A percentile compares a stretch with the other conserved stretches of the same genome.
phyloP scores from a whole-genome alignment of 2,329 filamentous ascomycete genomes.

The Nakataea oryzae region DNA sequence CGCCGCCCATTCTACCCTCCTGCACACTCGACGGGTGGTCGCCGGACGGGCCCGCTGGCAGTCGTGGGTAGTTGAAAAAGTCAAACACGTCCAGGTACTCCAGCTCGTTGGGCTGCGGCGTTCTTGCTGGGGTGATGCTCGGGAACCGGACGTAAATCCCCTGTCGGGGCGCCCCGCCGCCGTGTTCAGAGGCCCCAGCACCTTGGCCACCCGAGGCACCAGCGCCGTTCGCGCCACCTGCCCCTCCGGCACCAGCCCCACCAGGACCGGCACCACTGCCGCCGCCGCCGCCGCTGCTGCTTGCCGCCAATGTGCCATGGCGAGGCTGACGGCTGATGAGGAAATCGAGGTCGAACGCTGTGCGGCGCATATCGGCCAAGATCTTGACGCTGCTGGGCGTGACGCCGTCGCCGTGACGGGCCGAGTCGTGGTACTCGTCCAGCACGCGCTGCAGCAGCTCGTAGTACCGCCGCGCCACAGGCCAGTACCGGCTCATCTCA shows the following conservation, averaged over 20 bases:
- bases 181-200: slow-evolving; percentile 7
- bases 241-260: slow-evolving; percentile 6
- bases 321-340: slow-evolving; percentile 74
- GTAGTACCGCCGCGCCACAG: slow-evolving; percentile 74
- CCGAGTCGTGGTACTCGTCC: slow-evolving; percentile 74
- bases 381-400: slow-evolving; percentile 80
- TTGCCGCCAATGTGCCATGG: slow-evolving; percentile 23
- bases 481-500: slow-evolving; percentile 76
- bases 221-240: slow-evolving; percentile 7
- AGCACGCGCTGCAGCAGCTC: slow-evolving; percentile 71
- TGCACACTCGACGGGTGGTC: slow-evolving; percentile 6
- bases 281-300: slow-evolving; percentile 6
- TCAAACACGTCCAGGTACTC: slow-evolving; percentile 91
- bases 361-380: slow-evolving; percentile 81
- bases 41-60: slow-evolving; percentile 37
- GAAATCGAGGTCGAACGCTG: slow-evolving; percentile 83
- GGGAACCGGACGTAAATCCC: slow-evolving; percentile 31
- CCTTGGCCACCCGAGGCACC: slow-evolving; percentile 10
- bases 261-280: slow-evolving; percentile 2
- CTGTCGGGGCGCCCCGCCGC: slow-evolving; percentile 8
- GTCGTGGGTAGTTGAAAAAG: slow-evolving; percentile 82
- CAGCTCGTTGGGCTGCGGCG: slow-evolving; percentile 69
- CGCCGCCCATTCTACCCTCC: slow-evolving; percentile 21
- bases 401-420: slow-evolving; percentile 61
- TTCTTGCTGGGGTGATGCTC: slow-evolving; percentile 50